These are phyloP conservation scores for Acephala macrosclerotiorum DNA, from an alignment of 2,329 filamentous ascomycete species.

Conservation along the genomic window DNA sequence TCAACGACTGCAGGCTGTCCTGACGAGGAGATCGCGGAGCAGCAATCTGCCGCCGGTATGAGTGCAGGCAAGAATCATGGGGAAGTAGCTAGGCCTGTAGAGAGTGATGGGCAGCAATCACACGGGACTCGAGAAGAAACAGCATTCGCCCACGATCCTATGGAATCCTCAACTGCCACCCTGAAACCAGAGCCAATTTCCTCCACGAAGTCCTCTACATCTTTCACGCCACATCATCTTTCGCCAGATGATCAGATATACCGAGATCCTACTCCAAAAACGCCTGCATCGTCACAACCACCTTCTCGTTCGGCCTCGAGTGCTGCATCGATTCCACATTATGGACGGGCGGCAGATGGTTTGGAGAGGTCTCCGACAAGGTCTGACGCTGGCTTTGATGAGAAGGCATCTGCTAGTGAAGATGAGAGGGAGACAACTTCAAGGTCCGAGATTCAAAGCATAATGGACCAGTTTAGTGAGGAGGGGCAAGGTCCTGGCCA, in stretches of 20 bases:
- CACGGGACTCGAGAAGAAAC: slow-evolving; percentile 4
- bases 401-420: slow-evolving; percentile 63
- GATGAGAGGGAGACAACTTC: slow-evolving; percentile 74
- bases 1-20: background rate
- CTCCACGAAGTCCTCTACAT: slow-evolving; percentile 17
- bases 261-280: slow-evolving; percentile 55
- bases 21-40: slow-evolving; percentile 11
- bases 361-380: slow-evolving; percentile 57
- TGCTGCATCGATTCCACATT: slow-evolving; percentile 43
- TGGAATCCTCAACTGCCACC: slow-evolving; percentile 47
- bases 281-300: slow-evolving; percentile 49
- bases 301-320: slow-evolving; percentile 47
- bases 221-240: slow-evolving; percentile 21
- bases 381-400: slow-evolving; percentile 64
- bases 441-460: slow-evolving; percentile 89
- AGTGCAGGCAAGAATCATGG: background rate
- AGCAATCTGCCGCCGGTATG: background rate
- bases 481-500: slow-evolving; percentile 73
- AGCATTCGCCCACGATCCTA: slow-evolving; percentile 23
- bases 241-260: slow-evolving; percentile 48
- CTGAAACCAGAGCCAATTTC: slow-evolving; percentile 38
- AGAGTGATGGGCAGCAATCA: background rate
- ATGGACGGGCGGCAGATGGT: slow-evolving; percentile 47
- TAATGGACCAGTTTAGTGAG: slow-evolving; percentile 95
- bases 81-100: background rate